These are phyloP conservation scores for Aspergillus fumigatiaffinis DNA, from an alignment of 2,329 filamentous ascomycete species.

Conservation along the genomic window DNA sequence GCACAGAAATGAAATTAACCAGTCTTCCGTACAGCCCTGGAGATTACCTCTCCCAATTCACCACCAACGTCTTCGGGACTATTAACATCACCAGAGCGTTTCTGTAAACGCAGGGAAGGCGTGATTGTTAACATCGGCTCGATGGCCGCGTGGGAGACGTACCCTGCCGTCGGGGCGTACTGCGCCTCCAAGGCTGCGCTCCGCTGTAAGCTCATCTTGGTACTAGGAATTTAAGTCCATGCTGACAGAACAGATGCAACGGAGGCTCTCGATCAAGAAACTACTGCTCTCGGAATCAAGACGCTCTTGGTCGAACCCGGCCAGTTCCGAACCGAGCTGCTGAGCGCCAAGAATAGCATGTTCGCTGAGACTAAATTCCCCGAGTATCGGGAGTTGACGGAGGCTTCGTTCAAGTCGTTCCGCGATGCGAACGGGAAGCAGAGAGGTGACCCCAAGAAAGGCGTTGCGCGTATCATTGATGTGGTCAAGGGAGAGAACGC, in stretches of 20 bases:
- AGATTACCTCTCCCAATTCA: slow-evolving; percentile 27
- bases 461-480: slow-evolving; percentile 29
- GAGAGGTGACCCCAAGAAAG: slow-evolving; percentile 28
- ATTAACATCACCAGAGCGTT: slow-evolving; percentile 33
- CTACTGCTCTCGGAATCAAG: slow-evolving; percentile 31
- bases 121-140: slow-evolving; percentile 36
- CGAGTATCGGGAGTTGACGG: slow-evolving; percentile 22
- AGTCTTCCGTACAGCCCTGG: slow-evolving; percentile 13
- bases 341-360: slow-evolving; percentile 14
- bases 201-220: slow-evolving; percentile 1
- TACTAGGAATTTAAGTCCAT: not conserved
- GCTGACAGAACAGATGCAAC: slow-evolving; percentile 2
- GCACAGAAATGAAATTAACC: not conserved
- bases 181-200: slow-evolving; percentile 31
- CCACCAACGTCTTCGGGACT: slow-evolving; percentile 37
- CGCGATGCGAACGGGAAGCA: slow-evolving; percentile 22
- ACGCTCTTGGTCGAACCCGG: slow-evolving; percentile 37
- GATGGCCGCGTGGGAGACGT: slow-evolving; percentile 26
- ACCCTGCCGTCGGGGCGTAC: slow-evolving; percentile 29
- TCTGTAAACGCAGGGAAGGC: slow-evolving; percentile 29
- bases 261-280: slow-evolving; percentile 24
- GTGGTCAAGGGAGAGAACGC: slow-evolving; percentile 21
- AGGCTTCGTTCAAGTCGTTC: slow-evolving; percentile 12
- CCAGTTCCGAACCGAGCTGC: slow-evolving; percentile 30
- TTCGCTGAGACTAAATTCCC: slow-evolving; percentile 10